Evolutionary conservation across 75 land plant genomes (phyloP).

Genomic region (Isoetes taiwanensis): DNA sequence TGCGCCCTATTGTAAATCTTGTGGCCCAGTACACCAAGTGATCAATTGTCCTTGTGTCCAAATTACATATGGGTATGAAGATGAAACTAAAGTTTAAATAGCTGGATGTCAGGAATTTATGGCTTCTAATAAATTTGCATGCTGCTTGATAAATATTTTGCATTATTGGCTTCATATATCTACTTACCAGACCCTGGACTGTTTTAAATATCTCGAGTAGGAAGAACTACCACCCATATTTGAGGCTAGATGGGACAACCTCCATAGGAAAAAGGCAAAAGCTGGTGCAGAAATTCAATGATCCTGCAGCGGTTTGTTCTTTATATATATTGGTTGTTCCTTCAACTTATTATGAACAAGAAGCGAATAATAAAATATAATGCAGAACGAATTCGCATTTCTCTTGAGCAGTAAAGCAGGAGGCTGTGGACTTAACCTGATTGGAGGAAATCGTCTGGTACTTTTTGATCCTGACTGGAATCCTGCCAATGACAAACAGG

Average conservation of each 20-base stretch:
- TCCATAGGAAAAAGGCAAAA: conserved; percentile 90
- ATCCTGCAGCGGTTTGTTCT: conserved; percentile 44
- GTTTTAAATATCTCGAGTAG: conserved; percentile 90
- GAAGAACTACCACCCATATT: conserved; percentile 81
- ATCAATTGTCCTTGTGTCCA: conserved; percentile 97
- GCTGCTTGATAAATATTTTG: background rate
- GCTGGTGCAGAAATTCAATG: conserved; percentile 78
- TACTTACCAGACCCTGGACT: conserved; percentile 66
- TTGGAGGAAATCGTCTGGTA: conserved; percentile 90
- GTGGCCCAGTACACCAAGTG: conserved; percentile 68
- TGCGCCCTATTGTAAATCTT: conserved; percentile 75
- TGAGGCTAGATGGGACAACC: conserved; percentile 91
- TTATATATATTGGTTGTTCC: background rate
- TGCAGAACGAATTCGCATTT: conserved; percentile 94
- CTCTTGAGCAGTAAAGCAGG: conserved; percentile 98
- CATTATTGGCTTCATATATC: too few relatives aligned
- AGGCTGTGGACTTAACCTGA: conserved; percentile 95
- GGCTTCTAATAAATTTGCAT: background rate
- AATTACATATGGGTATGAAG: conserved; percentile 98
- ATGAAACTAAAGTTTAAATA: too few relatives aligned
- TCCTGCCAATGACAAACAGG: conserved; percentile 99
- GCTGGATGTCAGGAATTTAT: too few relatives aligned
- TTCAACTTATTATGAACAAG: background rate
- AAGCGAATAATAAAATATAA: too few relatives aligned
- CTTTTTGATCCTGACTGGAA: conserved; percentile 99